These are phyloP conservation scores for Ophiostoma quercus DNA, from an alignment of 2,329 filamentous ascomycete genomes.

Conservation along the genomic window DNA sequence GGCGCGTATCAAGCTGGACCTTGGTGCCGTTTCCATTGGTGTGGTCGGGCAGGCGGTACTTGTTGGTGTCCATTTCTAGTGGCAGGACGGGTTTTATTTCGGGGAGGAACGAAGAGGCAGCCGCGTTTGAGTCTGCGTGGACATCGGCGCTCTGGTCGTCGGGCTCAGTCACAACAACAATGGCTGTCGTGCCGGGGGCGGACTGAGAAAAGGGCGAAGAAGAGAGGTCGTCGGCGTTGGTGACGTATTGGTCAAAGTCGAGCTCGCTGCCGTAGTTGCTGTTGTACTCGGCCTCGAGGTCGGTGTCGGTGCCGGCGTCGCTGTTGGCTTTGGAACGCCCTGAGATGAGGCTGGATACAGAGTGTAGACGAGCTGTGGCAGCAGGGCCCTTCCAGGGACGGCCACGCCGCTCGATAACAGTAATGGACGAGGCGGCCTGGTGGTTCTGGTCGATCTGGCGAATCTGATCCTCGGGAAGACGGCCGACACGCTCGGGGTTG, in stretches of 20 bases:
- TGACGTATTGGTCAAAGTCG: conserved; percentile 11
- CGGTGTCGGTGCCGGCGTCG: conserved; percentile 20
- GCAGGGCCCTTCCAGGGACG: conserved; percentile 66
- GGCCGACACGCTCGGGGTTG: conserved; percentile 51
- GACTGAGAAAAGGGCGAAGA: neutral
- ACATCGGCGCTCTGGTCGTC: conserved; percentile 14
- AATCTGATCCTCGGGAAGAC: conserved; percentile 65
- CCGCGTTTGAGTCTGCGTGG: neutral
- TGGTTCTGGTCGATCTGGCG: conserved; percentile 64
- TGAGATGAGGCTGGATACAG: conserved; percentile 30
- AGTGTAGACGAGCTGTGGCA: conserved; percentile 33
- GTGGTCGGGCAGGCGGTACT: conserved; percentile 68
- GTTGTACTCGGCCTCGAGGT: conserved; percentile 30
- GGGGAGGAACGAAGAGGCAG: conserved; percentile 38
- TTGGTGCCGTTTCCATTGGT: conserved; percentile 64
- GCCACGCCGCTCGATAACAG: conserved; percentile 58
- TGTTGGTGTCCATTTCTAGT: conserved; percentile 64
- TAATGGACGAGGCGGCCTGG: conserved; percentile 48
- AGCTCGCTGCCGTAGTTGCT: conserved; percentile 21
- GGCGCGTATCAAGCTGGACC: conserved; percentile 52
- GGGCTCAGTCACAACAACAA: conserved; percentile 23
- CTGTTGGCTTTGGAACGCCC: conserved; percentile 18
- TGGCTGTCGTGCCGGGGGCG: conserved; percentile 10
- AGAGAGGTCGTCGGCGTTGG: neutral
- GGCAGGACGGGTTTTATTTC: conserved; percentile 48